Conservation (phyloP, 1,284 basidiomycete genomes). For the Apiotrichum sp. region DNA sequence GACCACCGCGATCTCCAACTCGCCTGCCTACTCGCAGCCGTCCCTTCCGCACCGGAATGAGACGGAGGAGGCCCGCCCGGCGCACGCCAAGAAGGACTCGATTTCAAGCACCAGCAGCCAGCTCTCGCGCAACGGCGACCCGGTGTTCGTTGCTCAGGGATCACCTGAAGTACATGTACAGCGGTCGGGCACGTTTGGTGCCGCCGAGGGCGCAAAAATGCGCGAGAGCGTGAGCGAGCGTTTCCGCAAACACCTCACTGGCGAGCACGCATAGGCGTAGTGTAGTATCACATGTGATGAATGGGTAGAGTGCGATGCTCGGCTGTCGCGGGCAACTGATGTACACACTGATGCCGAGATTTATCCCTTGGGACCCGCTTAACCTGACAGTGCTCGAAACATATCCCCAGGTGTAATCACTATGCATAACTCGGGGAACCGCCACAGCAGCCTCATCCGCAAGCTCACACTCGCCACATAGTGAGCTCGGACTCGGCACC, state of each 20-base stretch:
- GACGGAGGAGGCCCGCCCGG: no score
- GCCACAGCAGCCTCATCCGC: no score
- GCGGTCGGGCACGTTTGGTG: slow-evolving; percentile 16
- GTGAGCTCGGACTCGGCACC: no score
- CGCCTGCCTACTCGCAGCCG: slow-evolving; percentile 6
- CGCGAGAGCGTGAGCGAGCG: slow-evolving; percentile 19
- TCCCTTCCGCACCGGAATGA: not conserved
- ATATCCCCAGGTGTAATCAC: no score
- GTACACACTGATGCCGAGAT: no score
- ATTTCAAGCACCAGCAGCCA: not conserved
- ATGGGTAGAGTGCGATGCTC: no score
- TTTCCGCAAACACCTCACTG: slow-evolving; percentile 16
- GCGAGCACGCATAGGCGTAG: slow-evolving; percentile 3
- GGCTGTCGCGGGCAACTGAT: no score
- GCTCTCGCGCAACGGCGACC: slow-evolving; percentile 5
- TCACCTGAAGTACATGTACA: slow-evolving; percentile 4
- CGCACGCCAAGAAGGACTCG: not conserved
- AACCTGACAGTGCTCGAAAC: no score
- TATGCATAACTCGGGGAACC: no score
- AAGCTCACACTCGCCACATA: no score
- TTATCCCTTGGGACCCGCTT: no score
- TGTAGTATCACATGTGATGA: no score
- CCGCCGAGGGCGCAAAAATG: slow-evolving; percentile 6
- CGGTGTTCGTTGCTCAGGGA: not conserved
- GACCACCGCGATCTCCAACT: slow-evolving; percentile 10